Evolutionary conservation across 345 rosid species (phyloP).

Genomic region (Boechera retrofracta): DNA sequence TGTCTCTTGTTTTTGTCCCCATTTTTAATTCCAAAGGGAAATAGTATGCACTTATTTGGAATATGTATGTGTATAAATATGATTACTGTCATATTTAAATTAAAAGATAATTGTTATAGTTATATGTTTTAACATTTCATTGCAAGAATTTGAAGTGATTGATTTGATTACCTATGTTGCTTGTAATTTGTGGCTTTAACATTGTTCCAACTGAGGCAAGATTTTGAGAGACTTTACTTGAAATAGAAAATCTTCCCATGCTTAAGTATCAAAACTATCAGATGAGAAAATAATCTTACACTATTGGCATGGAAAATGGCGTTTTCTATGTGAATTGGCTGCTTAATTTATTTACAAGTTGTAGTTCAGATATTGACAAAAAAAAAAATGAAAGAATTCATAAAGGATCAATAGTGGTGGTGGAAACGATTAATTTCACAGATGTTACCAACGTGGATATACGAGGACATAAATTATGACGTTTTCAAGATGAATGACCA

Average conservation of each 20-base stretch:
- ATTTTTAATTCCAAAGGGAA: neutral
- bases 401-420: neutral
- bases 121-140: no score
- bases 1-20: conserved; percentile 15
- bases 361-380: neutral
- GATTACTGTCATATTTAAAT: no score
- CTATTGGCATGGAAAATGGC: neutral
- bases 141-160: neutral
- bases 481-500: neutral
- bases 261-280: neutral
- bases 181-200: neutral
- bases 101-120: no score
- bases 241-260: neutral
- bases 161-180: neutral
- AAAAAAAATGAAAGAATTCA: neutral
- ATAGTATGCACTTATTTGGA: conserved; percentile 3
- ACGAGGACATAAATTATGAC: neutral
- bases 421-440: conserved; percentile 9
- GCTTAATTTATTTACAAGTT: neutral
- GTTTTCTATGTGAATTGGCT: neutral
- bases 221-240: neutral
- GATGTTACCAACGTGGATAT: neutral
- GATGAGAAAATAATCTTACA: neutral
- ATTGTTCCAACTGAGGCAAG: neutral
- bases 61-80: neutral